phyloP scores from a whole-genome alignment of 2,329 filamentous ascomycete species.

The Ascochyta fabae region DNA sequence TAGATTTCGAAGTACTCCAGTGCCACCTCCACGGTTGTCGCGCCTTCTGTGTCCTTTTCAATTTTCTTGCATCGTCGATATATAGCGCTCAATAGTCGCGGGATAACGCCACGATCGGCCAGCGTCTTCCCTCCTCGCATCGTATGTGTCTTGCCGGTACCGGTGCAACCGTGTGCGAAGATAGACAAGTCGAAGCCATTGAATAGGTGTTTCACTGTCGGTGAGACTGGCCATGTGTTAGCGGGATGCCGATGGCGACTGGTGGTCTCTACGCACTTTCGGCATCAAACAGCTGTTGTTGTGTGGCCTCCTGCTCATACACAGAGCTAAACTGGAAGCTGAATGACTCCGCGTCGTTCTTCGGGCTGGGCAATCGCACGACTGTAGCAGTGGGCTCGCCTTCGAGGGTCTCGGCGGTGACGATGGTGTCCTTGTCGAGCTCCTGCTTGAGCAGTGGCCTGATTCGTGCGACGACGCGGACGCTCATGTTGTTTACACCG shows the following conservation, averaged over 20 bases:
- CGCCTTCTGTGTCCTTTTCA: slow-evolving; percentile 75
- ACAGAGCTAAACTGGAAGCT: slow-evolving; percentile 95
- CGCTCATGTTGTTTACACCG: slow-evolving; percentile 56
- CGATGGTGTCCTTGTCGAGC: slow-evolving; percentile 85
- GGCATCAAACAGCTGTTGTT: slow-evolving; percentile 86
- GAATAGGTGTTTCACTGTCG: slow-evolving; percentile 90
- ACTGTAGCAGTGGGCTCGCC: slow-evolving; percentile 60
- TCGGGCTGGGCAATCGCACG: slow-evolving; percentile 90
- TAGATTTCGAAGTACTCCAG: slow-evolving; percentile 97
- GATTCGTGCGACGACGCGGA: slow-evolving; percentile 89
- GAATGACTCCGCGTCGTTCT: slow-evolving; percentile 89
- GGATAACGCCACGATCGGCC: slow-evolving; percentile 86
- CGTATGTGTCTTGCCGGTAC: slow-evolving; percentile 93
- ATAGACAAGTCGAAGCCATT: slow-evolving; percentile 75
- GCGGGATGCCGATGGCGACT: slow-evolving; percentile 9
- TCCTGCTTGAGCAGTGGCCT: slow-evolving; percentile 87
- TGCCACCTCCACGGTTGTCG: slow-evolving; percentile 73
- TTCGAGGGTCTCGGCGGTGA: slow-evolving; percentile 63
- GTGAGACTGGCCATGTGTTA: slow-evolving; percentile 68
- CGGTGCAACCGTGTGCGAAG: slow-evolving; percentile 92
- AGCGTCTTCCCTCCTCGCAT: slow-evolving; percentile 91
- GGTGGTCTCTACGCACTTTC: slow-evolving; percentile 67
- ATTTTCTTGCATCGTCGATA: slow-evolving; percentile 87
- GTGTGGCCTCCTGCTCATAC: slow-evolving; percentile 79
- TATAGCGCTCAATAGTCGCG: slow-evolving; percentile 81